Percentiles rank a stretch among this genome's conserved stretches.
These are phyloP conservation scores for Metarhizium album DNA, from an alignment of 2,329 filamentous ascomycete genomes.

Conservation along the genomic window DNA sequence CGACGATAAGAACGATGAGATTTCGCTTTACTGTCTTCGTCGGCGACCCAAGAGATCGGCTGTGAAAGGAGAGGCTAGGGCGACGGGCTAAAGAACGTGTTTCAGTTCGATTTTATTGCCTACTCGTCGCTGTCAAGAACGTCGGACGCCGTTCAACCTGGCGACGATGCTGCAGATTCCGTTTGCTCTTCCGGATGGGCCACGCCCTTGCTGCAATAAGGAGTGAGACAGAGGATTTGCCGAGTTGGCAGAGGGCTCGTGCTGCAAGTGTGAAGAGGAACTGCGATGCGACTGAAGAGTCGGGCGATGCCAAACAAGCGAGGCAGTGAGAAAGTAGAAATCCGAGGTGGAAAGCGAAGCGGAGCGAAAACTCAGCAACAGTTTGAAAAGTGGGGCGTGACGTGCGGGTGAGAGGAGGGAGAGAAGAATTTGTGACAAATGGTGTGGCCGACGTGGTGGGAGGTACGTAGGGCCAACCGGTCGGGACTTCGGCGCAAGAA, in stretches of 20 bases:
- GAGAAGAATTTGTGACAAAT: conserved; percentile 23
- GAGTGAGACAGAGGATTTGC: conserved; percentile 4
- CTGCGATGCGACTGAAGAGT: conserved; percentile 9
- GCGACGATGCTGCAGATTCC: conserved; percentile 7
- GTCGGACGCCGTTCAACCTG: conserved; percentile 15
- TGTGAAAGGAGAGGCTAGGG: conserved; percentile 18
- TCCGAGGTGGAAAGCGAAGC: conserved; percentile 11
- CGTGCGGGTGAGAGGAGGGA: conserved; percentile 14
- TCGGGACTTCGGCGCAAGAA: conserved; percentile 46
- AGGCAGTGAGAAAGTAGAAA: conserved; percentile 8
- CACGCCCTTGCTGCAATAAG: conserved; percentile 6
- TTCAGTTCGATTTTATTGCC: conserved; percentile 27
- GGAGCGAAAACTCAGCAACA: conserved; percentile 10
- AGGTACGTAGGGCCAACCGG: conserved; percentile 41
- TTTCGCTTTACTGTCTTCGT: conserved; percentile 24
- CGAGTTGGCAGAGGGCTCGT: conserved; percentile 5
- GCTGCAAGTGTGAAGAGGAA: conserved; percentile 7
- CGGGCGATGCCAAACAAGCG: conserved; percentile 11
- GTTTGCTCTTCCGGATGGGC: conserved; percentile 8
- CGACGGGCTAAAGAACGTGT: conserved; percentile 29
- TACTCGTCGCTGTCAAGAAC: conserved; percentile 14
- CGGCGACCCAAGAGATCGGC: conserved; percentile 24
- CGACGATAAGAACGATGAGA: conserved; percentile 21
- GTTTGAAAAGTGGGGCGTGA: conserved; percentile 20
- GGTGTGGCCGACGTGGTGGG: conserved; percentile 34